A percentile compares a stretch with the other conserved stretches of the same genome.
Conservation (phyloP, 2,329 filamentous ascomycete genomes). For the Zymoseptoria brevis region DNA sequence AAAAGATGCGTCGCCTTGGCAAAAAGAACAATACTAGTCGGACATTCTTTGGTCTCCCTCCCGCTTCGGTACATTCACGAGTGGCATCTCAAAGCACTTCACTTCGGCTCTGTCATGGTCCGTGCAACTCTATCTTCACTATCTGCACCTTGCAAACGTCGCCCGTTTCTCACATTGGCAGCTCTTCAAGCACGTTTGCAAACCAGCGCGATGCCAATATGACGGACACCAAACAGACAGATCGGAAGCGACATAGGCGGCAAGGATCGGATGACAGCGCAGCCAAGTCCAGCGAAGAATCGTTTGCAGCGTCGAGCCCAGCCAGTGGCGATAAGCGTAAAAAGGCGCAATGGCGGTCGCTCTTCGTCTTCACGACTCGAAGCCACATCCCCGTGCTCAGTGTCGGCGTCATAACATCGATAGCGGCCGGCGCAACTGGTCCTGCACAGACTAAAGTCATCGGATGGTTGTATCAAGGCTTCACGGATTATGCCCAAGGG, state of each 20-base stretch:
- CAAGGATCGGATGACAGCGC: conserved; percentile 13
- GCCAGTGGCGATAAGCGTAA: conserved; percentile 7
- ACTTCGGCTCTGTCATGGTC: conserved; percentile 11
- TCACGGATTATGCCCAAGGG: conserved; percentile 58
- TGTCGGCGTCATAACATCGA: conserved; percentile 49
- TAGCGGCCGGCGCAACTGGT: conserved; percentile 53
- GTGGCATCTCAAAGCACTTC: conserved; percentile 8
- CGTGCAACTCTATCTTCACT: conserved; percentile 8
- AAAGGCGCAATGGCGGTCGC: conserved; percentile 39
- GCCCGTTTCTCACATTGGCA: background rate
- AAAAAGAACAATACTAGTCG: conserved; percentile 28
- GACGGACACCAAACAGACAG: background rate
- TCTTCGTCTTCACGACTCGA: conserved; percentile 67
- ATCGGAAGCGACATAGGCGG: conserved; percentile 9
- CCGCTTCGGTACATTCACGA: conserved; percentile 7
- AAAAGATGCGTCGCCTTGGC: conserved; percentile 10
- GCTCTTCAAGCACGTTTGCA: background rate
- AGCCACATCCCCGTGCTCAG: conserved; percentile 50
- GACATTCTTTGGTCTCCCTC: conserved; percentile 18
- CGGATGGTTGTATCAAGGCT: conserved; percentile 65
- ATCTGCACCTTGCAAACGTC: conserved; percentile 3
- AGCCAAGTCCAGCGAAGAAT: conserved; percentile 6
- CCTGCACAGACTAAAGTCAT: conserved; percentile 62
- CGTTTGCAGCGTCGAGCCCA: background rate
- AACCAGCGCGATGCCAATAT: background rate